Conservation (phyloP, 192 early-diverging fungal genomes). For the Rhizophagus clarus region DNA sequence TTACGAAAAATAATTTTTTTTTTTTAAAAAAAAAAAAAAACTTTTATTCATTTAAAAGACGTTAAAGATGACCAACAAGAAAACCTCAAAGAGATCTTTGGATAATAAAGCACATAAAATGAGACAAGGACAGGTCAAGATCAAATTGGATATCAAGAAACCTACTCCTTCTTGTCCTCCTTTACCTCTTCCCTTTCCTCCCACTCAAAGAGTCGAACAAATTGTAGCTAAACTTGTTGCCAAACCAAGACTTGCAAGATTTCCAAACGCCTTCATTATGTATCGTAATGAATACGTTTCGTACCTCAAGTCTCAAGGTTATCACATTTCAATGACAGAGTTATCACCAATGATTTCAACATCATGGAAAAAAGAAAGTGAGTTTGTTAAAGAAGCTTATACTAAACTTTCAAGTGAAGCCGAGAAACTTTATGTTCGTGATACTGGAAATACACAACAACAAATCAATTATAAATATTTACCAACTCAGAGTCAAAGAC, state of each 20-base stretch:
- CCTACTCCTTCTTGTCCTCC: neutral
- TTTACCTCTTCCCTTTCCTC: conserved; percentile 10
- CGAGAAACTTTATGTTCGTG: conserved; percentile 14
- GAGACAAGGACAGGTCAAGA: neutral
- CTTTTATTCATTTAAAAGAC: too few relatives aligned
- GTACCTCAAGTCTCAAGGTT: neutral
- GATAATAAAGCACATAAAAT: neutral
- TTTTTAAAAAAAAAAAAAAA: too few relatives aligned
- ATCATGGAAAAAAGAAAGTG: conserved; percentile 17
- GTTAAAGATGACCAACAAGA: neutral
- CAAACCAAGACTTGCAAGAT: conserved; percentile 4
- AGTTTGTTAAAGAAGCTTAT: conserved; percentile 19
- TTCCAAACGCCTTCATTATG: conserved; percentile 29
- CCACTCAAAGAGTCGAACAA: neutral
- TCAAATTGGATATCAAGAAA: neutral
- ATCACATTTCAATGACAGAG: conserved; percentile 20
- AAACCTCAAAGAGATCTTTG: neutral
- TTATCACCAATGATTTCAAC: conserved; percentile 16
- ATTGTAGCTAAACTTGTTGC: neutral
- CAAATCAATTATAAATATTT: neutral
- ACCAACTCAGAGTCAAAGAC: neutral
- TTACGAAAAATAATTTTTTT: too few relatives aligned
- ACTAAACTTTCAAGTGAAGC: neutral
- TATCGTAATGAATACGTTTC: conserved; percentile 23
- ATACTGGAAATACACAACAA: neutral